Base-by-base conservation (phyloP, 148 eudicot species). In the Persicaria maculosa region DNA sequence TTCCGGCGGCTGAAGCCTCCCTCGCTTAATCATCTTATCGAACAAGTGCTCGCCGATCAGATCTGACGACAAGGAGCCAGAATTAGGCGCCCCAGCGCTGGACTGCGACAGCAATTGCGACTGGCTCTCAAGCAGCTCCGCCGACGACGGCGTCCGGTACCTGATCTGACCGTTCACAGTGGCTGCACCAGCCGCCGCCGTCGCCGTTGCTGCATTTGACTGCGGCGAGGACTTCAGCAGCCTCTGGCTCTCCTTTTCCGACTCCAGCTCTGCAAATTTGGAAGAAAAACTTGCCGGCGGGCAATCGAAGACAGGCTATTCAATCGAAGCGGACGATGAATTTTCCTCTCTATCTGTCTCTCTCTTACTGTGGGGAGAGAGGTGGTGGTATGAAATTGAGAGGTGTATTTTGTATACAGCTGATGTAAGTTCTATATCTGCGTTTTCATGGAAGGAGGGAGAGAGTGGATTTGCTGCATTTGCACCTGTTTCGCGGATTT, bases 131-230 rank as follows among this genome's bases (percentile, higher is more conserved):
- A 81, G 84, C 5, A 94, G 90, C 68, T 94, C 98, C 4, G 97
- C 85, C 36, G 98, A 89, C 14, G 98, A 94, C 5, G 96, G 97
- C 3, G 98, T 88, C 81, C 98, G 73, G 84, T 87, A 94, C 75
- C 98, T 86, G 86, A 94, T 94, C 88, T 90, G 86, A 46, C 91
- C 93, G 91, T 80, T 92, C 6, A 78, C 86, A 54, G 81, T 76
- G 9, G 87, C 73, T 45, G 88, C 54, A 71, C 71, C 75, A 65
- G 74, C 79, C 77, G 77, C 58, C 69, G 22, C 16, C 7, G 74
- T 47, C 12, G 73, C 47, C n/a, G 73, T 36, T 44, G 78, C 19
- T 57, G 78, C 15, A 19, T 50, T 17, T 17, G 73, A 48, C 73
- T 50, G 73, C 12, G 17, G 47, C 17, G 68, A 45, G 12, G 83